Evolutionary conservation across 192 early-diverging fungal species (phyloP).

Genomic region (Funneliformis mosseae): DNA sequence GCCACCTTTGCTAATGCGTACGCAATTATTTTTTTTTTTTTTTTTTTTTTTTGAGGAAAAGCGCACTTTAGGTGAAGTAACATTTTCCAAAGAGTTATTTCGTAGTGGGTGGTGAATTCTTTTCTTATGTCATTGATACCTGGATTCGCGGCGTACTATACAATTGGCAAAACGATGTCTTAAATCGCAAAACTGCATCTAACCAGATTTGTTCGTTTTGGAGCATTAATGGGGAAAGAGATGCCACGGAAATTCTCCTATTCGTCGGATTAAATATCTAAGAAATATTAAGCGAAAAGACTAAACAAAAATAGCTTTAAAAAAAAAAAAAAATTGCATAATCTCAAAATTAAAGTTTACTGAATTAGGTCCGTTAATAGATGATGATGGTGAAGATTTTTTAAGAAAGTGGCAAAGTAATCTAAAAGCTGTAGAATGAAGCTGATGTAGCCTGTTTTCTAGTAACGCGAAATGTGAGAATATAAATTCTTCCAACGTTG

Average conservation of each 20-base stretch:
- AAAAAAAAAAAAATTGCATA: neutral
- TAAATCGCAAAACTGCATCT: conserved; percentile 51
- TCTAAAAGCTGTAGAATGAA: conserved; percentile 51
- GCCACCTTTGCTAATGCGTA: neutral
- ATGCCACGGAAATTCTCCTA: conserved; percentile 41
- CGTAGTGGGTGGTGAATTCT: neutral
- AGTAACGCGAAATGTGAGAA: conserved; percentile 64
- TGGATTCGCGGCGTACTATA: conserved; percentile 61
- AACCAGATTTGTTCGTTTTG: conserved; percentile 52
- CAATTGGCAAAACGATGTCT: conserved; percentile 47
- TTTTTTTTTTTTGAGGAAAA: neutral
- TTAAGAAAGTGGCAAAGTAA: conserved; percentile 34
- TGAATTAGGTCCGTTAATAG: conserved; percentile 37
- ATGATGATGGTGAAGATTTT: neutral
- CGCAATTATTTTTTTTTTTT: neutral
- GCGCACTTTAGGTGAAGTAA: conserved; percentile 19
- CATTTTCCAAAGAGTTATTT: neutral
- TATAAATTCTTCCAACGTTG: conserved; percentile 52
- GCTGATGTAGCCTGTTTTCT: conserved; percentile 57
- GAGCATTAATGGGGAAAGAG: conserved; percentile 46
- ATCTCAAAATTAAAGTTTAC: conserved; percentile 13
- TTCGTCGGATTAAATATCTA: conserved; percentile 43
- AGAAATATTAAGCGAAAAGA: neutral
- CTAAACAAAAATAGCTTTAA: neutral
- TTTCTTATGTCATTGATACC: conserved; percentile 38